Evolutionary conservation across 1,139 yeast species (phyloP).

Genomic region (Geotrichum bryndzae): DNA sequence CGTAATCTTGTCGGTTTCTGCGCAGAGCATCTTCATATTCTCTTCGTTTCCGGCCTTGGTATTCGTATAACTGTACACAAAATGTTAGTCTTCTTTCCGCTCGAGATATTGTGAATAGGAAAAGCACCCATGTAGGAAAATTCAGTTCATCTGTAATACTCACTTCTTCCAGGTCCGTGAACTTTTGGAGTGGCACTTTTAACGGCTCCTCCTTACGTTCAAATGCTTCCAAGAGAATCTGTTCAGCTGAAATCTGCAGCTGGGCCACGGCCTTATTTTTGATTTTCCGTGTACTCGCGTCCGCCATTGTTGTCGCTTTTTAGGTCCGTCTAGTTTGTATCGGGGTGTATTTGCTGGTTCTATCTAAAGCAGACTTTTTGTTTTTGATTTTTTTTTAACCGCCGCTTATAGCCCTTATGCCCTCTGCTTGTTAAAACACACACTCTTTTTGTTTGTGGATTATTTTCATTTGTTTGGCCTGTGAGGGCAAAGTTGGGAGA

Average conservation of each 20-base stretch:
- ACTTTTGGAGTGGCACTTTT: conserved; percentile 42
- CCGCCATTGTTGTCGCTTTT: conserved; percentile 8
- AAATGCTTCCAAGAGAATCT: conserved; percentile 50
- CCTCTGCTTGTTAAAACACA: too few relatives aligned
- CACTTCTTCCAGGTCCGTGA: conserved; percentile 69
- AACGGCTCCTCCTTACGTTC: conserved; percentile 43
- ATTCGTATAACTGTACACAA: conserved; percentile 45
- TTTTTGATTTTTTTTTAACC: background rate
- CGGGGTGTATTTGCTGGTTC: background rate
- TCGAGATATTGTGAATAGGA: background rate
- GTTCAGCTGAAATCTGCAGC: conserved; percentile 52
- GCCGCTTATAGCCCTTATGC: too few relatives aligned
- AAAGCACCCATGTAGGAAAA: background rate
- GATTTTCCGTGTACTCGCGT: conserved; percentile 23
- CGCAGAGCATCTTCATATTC: conserved; percentile 84
- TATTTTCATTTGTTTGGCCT: background rate
- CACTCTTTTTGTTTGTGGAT: too few relatives aligned
- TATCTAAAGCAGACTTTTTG: background rate
- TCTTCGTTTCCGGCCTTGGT: conserved; percentile 66
- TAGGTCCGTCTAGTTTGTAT: background rate
- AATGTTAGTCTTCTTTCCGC: background rate
- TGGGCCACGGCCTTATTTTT: conserved; percentile 45
- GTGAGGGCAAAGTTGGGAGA: background rate
- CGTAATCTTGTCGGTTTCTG: conserved; percentile 69
- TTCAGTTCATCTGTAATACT: background rate